These are phyloP conservation scores for Kluyveromyces aestuarii DNA, from an alignment of 805 yeast species.

Conservation along the genomic window DNA sequence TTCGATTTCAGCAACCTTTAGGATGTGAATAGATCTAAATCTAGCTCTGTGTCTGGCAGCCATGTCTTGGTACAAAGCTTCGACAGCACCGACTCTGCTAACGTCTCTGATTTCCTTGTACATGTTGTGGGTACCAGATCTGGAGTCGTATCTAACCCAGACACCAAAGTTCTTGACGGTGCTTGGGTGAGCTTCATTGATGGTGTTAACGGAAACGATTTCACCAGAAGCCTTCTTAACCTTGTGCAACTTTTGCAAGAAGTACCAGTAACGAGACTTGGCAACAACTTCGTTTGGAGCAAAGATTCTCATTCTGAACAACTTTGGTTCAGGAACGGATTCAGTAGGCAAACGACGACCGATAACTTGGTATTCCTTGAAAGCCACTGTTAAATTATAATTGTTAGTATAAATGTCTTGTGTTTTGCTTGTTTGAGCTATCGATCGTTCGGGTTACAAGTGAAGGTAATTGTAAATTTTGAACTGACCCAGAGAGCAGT, in stretches of 20 bases:
- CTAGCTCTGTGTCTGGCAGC: conserved; percentile 99
- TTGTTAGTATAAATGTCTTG: background rate
- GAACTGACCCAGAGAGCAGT: background rate
- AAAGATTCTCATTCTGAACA: conserved; percentile 99
- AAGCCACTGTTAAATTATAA: conserved; percentile 52
- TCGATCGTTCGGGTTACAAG: background rate
- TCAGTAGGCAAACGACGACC: conserved; percentile 99
- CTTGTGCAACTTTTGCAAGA: conserved; percentile 98
- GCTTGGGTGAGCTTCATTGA: conserved; percentile 94
- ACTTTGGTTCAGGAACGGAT: conserved; percentile 98
- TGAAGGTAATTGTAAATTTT: background rate
- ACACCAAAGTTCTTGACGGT: conserved; percentile 99
- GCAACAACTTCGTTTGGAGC: conserved; percentile 99
- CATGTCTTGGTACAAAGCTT: conserved; percentile 97
- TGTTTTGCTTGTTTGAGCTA: background rate
- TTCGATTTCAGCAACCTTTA: conserved; percentile 98
- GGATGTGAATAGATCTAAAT: conserved; percentile 98
- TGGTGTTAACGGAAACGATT: conserved; percentile 85
- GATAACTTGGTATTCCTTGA: conserved; percentile 98
- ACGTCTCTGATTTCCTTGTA: conserved; percentile 99
- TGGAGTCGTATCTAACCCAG: conserved; percentile 99
- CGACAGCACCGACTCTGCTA: conserved; percentile 98
- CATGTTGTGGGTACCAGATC: conserved; percentile 99
- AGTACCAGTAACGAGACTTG: conserved; percentile 99
- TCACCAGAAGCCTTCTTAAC: conserved; percentile 99